These are phyloP conservation scores for Rhizopogon rudus DNA, from an alignment of 768 basidiomycete genomes.

Conservation along the genomic window DNA sequence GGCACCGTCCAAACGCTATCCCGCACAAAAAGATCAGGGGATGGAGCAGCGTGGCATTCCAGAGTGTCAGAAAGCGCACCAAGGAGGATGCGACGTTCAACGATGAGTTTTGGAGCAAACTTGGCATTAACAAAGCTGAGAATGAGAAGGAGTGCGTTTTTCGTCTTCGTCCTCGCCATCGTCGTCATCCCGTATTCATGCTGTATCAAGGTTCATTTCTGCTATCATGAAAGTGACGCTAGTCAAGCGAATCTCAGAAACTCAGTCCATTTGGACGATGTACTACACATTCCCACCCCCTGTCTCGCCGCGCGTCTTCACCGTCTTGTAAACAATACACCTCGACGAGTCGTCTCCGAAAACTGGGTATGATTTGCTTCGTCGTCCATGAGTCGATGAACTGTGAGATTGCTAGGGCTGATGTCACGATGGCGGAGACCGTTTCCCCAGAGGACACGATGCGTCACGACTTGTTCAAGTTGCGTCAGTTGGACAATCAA, in stretches of 20 bases:
- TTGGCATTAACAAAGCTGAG: conserved; percentile 37
- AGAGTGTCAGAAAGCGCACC: conserved; percentile 62
- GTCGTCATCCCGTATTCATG: not conserved
- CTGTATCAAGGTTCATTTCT: conserved; percentile 52
- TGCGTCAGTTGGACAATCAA: no score
- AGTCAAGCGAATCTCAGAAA: conserved; percentile 59
- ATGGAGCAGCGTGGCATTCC: conserved; percentile 64
- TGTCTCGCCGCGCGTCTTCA: conserved; percentile 71
- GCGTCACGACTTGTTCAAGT: no score
- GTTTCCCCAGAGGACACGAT: no score
- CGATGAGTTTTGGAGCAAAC: conserved; percentile 65
- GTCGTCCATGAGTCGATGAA: not conserved
- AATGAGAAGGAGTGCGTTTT: conserved; percentile 62
- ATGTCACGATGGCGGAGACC: no score
- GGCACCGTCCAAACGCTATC: conserved; percentile 51
- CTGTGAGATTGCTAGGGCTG: no score
- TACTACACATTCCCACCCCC: conserved; percentile 71
- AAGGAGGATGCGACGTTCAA: conserved; percentile 57
- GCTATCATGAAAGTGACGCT: conserved; percentile 58
- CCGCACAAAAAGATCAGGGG: conserved; percentile 46
- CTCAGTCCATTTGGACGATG: conserved; percentile 63
- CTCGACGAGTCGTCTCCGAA: conserved; percentile 45
- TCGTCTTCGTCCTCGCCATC: no score
- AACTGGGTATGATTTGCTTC: conserved; percentile 43
- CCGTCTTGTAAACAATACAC: conserved; percentile 61